Conservation (phyloP, 179 eudicot species). For the Drosera spatulata region DNA sequence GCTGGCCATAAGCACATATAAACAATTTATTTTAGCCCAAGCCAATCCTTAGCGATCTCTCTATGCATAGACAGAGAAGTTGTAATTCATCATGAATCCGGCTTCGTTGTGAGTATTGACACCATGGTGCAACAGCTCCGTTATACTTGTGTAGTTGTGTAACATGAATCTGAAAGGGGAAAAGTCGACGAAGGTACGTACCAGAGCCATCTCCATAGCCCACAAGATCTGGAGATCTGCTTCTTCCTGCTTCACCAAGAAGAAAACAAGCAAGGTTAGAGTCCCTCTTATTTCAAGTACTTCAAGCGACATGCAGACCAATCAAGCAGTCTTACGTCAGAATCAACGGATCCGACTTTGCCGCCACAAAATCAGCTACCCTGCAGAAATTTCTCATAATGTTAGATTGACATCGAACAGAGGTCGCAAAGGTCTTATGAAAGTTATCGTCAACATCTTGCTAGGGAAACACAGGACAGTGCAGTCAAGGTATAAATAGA, state of each 20-base stretch:
- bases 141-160: not conserved
- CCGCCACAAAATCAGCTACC: conserved; percentile 45
- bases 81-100: too few relatives aligned
- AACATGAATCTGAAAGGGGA: not conserved
- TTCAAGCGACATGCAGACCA: too few relatives aligned
- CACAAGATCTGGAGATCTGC: conserved; percentile 35
- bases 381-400: conserved; percentile 21
- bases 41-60: too few relatives aligned
- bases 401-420: not conserved
- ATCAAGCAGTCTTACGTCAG: conserved; percentile 37
- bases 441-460: not conserved
- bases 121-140: too few relatives aligned
- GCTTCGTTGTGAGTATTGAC: too few relatives aligned
- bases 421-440: not conserved
- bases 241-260: conserved; percentile 24
- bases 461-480: not conserved
- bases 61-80: too few relatives aligned
- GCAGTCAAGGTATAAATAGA: conserved; percentile 4
- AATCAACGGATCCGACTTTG: conserved; percentile 58
- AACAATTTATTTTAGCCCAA: too few relatives aligned
- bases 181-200: not conserved
- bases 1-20: too few relatives aligned
- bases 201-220: conserved; percentile 70
- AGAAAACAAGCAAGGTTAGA: not conserved
- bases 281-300: not conserved